These are phyloP conservation scores for Candida anglica DNA, from an alignment of 805 yeast species.

Conservation along the genomic window DNA sequence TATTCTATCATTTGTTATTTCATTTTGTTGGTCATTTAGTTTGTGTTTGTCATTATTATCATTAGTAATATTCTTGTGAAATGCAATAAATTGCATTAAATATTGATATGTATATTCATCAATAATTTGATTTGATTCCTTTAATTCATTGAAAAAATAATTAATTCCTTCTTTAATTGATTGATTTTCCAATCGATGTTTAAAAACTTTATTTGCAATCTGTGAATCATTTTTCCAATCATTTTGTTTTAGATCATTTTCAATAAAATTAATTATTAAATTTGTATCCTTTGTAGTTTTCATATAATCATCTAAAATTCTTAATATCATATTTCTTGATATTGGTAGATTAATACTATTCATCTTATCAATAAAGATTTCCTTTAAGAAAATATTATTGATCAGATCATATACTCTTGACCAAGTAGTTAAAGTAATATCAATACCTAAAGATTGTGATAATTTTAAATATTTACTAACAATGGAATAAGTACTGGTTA, in stretches of 20 bases:
- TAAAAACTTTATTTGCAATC: constrained; percentile 24
- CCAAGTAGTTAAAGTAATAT: constrained; percentile 31
- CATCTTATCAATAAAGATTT: constrained; percentile 28
- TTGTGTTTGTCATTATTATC: no score
- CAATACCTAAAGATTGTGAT: constrained; percentile 18
- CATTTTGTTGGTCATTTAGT: background rate
- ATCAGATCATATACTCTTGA: constrained; percentile 34
- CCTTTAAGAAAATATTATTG: constrained; percentile 35
- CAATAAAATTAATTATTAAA: constrained; percentile 31
- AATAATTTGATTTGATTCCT: background rate
- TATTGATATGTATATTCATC: background rate
- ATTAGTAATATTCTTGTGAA: no score
- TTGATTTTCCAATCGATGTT: constrained; percentile 4
- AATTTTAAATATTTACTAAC: constrained; percentile 27
- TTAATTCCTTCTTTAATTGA: background rate
- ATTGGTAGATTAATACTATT: constrained; percentile 30
- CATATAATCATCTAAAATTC: constrained; percentile 32
- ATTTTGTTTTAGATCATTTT: constrained; percentile 23
- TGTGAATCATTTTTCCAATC: constrained; percentile 27
- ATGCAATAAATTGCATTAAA: background rate
- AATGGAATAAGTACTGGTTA: constrained; percentile 27
- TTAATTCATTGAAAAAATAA: background rate
- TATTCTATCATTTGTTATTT: constrained; percentile 1
- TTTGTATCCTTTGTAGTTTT: constrained; percentile 19
- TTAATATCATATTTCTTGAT: constrained; percentile 22